These are phyloP conservation scores for Cyberlindnera xishuangbannaensis DNA, from an alignment of 805 yeast genomes.

Conservation along the genomic window DNA sequence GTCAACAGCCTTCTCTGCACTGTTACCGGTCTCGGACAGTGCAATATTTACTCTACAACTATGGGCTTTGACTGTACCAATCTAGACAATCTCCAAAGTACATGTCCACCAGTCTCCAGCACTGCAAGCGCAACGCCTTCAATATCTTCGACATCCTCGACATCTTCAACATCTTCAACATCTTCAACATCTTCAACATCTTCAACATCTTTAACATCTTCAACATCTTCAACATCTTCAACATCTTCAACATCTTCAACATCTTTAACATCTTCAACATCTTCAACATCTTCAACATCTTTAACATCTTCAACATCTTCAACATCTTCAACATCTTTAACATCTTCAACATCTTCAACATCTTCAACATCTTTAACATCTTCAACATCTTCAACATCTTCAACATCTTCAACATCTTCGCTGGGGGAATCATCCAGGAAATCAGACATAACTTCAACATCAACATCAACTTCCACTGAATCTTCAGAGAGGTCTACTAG, in stretches of 20 bases:
- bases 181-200: slow-evolving; percentile 1
- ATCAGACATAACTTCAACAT: no score
- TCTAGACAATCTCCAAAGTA: not conserved
- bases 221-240: not conserved
- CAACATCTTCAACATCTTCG: no score
- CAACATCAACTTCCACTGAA: no score
- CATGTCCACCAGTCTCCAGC: not conserved
- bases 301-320: not conserved
- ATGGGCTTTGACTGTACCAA: slow-evolving; percentile 12
- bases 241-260: slow-evolving; percentile 1
- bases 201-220: slow-evolving; percentile 1
- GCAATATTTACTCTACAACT: slow-evolving; percentile 4
- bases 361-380: not conserved
- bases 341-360: no score
- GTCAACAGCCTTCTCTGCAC: slow-evolving; percentile 8
- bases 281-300: not conserved
- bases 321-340: not conserved
- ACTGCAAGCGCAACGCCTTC: not conserved
- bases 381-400: no score
- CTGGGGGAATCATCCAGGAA: no score
- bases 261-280: not conserved
- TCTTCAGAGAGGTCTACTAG: no score
- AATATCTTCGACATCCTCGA: slow-evolving; percentile 1
- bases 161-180: slow-evolving; percentile 6
- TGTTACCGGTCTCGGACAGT: slow-evolving; percentile 3